These are phyloP conservation scores for Fomitiporia mediterranea DNA, from an alignment of 1,284 basidiomycete species.

Conservation along the genomic window DNA sequence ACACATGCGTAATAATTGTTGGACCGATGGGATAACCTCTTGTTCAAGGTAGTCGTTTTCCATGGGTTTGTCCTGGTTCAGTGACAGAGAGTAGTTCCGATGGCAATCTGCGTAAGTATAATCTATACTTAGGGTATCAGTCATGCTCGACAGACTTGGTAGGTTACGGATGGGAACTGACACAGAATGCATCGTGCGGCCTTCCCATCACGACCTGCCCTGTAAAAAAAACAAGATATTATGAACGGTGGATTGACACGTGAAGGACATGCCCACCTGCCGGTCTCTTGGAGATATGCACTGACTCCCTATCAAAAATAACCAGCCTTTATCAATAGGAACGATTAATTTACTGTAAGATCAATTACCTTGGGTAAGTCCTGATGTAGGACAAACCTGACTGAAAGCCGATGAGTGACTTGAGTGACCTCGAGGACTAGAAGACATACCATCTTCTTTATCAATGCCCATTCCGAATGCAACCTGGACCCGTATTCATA, in stretches of 20 bases:
- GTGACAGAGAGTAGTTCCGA: neutral
- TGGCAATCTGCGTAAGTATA: neutral
- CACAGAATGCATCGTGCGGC: slow-evolving; percentile 4
- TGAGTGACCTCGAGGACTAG: neutral
- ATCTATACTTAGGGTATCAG: neutral
- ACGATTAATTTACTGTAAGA: neutral
- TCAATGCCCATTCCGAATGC: slow-evolving; percentile 10
- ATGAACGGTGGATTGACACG: neutral
- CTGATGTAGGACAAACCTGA: slow-evolving; percentile 5
- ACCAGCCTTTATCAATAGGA: too few species aligned
- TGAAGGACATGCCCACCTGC: neutral
- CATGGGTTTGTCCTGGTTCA: neutral
- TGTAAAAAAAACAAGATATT: neutral
- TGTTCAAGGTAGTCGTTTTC: neutral
- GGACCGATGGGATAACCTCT: neutral
- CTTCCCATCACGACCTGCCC: slow-evolving; percentile 3
- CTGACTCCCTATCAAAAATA: slow-evolving; percentile 4
- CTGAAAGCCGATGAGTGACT: neutral
- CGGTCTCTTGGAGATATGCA: slow-evolving; percentile 5
- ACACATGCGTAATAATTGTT: neutral
- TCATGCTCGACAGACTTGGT: too few species aligned
- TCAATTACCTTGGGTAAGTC: slow-evolving; percentile 1
- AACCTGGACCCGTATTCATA: neutral
- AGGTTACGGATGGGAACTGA: neutral
- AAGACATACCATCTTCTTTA: slow-evolving; percentile 2